phyloP scores from a whole-genome alignment of 352 stramenopile genomes.

The Phytophthora pistaciae region DNA sequence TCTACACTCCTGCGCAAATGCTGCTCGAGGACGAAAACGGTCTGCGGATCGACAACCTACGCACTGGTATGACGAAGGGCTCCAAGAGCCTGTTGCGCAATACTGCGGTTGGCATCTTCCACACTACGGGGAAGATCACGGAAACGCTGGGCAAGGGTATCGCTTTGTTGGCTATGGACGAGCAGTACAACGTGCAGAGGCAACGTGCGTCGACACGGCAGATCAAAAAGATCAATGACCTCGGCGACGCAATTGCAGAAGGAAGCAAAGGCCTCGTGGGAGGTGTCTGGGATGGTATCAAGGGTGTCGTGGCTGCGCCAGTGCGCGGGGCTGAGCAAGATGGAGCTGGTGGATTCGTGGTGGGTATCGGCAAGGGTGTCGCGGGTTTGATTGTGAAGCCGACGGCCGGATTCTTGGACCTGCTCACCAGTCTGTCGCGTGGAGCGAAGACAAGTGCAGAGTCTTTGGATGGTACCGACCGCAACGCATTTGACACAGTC shows the following conservation, averaged over 20 bases:
- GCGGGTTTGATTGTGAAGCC: constrained; percentile 87
- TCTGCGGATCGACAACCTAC: constrained; percentile 84
- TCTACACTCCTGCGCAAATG: constrained; percentile 95
- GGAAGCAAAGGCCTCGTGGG: constrained; percentile 81
- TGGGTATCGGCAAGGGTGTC: constrained; percentile 87
- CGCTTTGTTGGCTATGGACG: constrained; percentile 86
- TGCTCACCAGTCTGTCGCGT: constrained; percentile 83
- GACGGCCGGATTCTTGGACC: constrained; percentile 82
- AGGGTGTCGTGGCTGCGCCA: constrained; percentile 80
- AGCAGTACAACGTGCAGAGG: constrained; percentile 87
- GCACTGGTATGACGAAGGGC: constrained; percentile 90
- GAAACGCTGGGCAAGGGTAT: constrained; percentile 91
- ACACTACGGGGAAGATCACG: constrained; percentile 91
- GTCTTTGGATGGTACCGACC: constrained; percentile 70
- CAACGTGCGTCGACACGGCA: constrained; percentile 80
- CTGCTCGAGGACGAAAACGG: constrained; percentile 92
- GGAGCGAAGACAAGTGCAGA: constrained; percentile 87
- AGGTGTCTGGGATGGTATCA: constrained; percentile 86
- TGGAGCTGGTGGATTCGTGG: constrained; percentile 81
- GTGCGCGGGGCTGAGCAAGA: constrained; percentile 82
- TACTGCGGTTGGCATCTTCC: constrained; percentile 89
- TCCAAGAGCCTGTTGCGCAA: constrained; percentile 90
- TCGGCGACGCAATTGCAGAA: constrained; percentile 85
- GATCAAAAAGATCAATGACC: constrained; percentile 81
- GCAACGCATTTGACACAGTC: constrained; percentile 48